phyloP scores from a whole-genome alignment of 1,284 basidiomycete species.

The Polyporus tsugae region DNA sequence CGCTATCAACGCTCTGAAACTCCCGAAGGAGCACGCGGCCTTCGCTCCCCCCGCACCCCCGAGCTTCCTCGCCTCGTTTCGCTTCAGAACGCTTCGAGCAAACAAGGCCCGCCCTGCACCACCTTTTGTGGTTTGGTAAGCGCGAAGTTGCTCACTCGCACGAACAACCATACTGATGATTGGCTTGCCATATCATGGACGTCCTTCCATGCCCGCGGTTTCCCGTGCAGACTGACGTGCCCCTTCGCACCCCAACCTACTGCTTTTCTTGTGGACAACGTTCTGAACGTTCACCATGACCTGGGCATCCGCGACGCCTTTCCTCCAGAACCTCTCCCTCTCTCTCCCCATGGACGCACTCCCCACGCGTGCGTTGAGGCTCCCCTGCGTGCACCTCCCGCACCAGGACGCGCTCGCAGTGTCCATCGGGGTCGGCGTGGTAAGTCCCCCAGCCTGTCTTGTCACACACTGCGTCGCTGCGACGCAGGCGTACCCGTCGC shows the following conservation, averaged over 20 bases:
- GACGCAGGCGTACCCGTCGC: not conserved
- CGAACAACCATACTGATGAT: not conserved
- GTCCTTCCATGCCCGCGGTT: not conserved
- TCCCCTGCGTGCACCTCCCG: not conserved
- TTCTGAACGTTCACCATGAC: not conserved
- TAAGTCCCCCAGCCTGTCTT: slow-evolving; percentile 1
- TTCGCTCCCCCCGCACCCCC: not conserved
- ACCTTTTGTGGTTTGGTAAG: slow-evolving; percentile 1
- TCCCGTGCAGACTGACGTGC: not conserved
- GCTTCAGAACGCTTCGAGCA: not conserved
- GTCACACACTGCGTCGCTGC: not conserved
- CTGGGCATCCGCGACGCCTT: not conserved
- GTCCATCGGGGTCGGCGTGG: slow-evolving; percentile 2
- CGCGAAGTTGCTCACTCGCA: not conserved
- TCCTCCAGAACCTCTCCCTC: slow-evolving; percentile 1
- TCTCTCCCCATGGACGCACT: slow-evolving; percentile 1
- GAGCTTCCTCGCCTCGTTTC: not conserved
- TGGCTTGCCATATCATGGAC: not conserved
- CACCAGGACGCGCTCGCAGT: not conserved
- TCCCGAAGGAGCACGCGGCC: not conserved
- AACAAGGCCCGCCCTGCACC: not conserved
- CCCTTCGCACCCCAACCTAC: not conserved
- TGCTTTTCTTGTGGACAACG: not conserved
- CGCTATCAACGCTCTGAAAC: not conserved
- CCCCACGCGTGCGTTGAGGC: not conserved